These are phyloP conservation scores for Stevia rebaudiana DNA, from an alignment of 140 eudicot species.

Conservation along the genomic window DNA sequence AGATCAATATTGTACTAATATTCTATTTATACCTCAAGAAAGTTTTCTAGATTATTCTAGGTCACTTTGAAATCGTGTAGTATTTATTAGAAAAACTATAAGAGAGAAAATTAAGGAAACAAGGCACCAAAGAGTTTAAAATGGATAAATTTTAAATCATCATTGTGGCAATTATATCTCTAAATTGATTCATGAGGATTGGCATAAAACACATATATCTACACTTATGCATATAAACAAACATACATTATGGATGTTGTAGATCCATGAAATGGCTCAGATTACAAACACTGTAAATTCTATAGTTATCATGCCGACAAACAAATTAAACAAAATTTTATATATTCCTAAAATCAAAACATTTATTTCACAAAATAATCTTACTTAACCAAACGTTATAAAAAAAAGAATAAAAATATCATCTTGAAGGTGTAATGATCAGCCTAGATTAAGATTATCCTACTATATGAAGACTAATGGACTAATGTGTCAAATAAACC, in stretches of 20 bases:
- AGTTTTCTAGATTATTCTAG: background rate
- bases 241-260: background rate
- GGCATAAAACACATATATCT: slow-evolving; percentile 3
- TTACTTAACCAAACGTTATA: slow-evolving; percentile 4
- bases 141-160: background rate
- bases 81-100: background rate
- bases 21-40: background rate
- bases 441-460: background rate
- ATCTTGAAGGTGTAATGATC: background rate
- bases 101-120: background rate
- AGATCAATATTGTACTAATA: background rate
- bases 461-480: background rate
- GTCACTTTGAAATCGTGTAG: background rate
- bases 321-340: background rate
- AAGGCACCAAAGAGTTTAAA: background rate
- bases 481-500: background rate
- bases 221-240: background rate
- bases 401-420: background rate
- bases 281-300: background rate
- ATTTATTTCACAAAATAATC: background rate
- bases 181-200: background rate
- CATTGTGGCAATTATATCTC: slow-evolving; percentile 8
- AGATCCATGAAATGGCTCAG: slow-evolving; percentile 13
- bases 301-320: background rate
- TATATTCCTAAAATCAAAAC: background rate